Base-by-base conservation (phyloP, 495 filamentous ascomycete genomes). In the Tuber microsphaerosporum region DNA sequence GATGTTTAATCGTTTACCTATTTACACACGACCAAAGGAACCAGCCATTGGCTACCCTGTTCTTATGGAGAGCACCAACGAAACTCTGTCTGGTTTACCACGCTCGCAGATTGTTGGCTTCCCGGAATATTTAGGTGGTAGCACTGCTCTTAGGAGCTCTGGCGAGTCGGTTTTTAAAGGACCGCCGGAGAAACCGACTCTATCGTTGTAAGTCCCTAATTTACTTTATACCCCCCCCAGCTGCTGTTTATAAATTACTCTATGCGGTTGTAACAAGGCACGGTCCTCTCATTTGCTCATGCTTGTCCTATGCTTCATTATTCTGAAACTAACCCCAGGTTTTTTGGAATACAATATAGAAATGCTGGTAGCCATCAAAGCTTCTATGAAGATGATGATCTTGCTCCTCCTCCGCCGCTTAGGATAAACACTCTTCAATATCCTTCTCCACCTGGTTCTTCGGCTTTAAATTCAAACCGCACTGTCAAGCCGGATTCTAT, bases 1-100 rank as follows among this genome's bases (percentile, higher is more conserved):
- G 22, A 82, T 82, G 81, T 82, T 82, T 70, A 80, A 78, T 70
- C 75, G 81, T 39, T 70, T 82, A 46, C 81, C 81, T 17, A 82
- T 82, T 41, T 82, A 82, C 42, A 76, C 74, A 9, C 77, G 81
- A 8, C 80, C 81, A 2, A 82, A 81, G 69, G 81, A 82, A 43
- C 81, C 81, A 2, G 75, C 78, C 68, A 82, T 82, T 72, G 81
- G 81, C n/a, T 80, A 81, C 34, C 81, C 81, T 34, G 76, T 80
- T 4, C 75, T 82, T 31, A 80, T 74, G 16, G 77, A 82, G 68
- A 76, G 78, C 39, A 78, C 81, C 8, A 82, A 82, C 61, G 75
- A 79, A 41, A 69, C 75, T 48, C 51, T 82, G 22, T 74, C 81
- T 20, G 81, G 81, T 10, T 70, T 72, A 14, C 73, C 61, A 77